Base-by-base conservation (phyloP, 805 yeast species). In the Cyberlindnera maritima region DNA sequence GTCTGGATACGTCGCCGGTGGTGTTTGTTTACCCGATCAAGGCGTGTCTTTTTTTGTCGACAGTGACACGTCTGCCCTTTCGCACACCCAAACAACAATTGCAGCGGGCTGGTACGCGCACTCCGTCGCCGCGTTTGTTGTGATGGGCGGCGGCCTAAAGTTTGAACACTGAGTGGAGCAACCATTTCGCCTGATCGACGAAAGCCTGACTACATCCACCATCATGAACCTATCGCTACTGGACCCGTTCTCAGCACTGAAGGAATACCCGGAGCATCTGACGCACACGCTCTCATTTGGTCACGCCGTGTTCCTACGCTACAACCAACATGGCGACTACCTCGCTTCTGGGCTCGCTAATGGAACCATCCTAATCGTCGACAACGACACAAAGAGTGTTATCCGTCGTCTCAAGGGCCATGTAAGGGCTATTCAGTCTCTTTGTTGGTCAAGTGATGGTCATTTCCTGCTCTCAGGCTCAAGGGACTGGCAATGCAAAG, bases 211-310 rank as follows among this genome's bases (percentile, higher is more conserved):
- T 5, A 28, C 31, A 11, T 28, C 31, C 4, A 7, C 31, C 5
- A 7, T 11, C 31, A 88, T 88, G 94, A 91, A 91, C 64, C 70
- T 90, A 29, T 74, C 94, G 10, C 73, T 92, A 20, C 79, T 88
- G 53, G 98, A 91, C 65, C 97, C 97, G 3, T 88, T 89, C 64
- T 81, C 92, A 2, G 90, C 92, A 19, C 84, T 96, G 18, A 89
- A 88, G 59, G 98, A 91, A 61, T 91, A 79, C 58, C 98, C 98
- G 0, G 96, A 91, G 50, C 76, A 84, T 1, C 75, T 88, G n/a
- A 77, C 85, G 2, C 81, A 81, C 50, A 81, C 91, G 0, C 67
- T 89, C 12, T 78, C 77, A 12, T 80, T 80, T 45, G 84, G 89
- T 2, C 80, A 77, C 37, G 75, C 88, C 0, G 85, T 88, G 9